Evolutionary conservation across 176 grass and related monocot species (phyloP).

Genomic region (Raddia distichophylla): DNA sequence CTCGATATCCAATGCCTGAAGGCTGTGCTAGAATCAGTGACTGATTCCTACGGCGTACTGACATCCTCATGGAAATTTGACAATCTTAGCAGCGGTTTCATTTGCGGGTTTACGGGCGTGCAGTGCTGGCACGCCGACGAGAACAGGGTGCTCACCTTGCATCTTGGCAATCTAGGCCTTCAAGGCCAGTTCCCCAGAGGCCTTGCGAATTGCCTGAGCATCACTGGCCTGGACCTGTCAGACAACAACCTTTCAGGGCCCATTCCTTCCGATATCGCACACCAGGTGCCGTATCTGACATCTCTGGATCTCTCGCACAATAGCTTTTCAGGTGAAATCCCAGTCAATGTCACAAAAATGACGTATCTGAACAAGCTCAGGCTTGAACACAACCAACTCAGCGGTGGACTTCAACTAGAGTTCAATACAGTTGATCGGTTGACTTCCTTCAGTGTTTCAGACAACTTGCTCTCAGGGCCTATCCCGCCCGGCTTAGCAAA

Average conservation of each 20-base stretch:
- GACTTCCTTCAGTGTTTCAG: slow-evolving; percentile 7
- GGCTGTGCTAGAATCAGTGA: slow-evolving; percentile 25
- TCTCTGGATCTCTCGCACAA: slow-evolving; percentile 57
- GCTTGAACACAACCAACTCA: slow-evolving; percentile 49
- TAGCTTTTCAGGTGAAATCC: slow-evolving; percentile 50
- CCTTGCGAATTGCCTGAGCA: slow-evolving; percentile 42
- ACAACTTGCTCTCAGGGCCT: slow-evolving; percentile 27
- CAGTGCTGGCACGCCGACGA: slow-evolving; percentile 52
- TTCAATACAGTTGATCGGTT: neutral
- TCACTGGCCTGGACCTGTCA: slow-evolving; percentile 38
- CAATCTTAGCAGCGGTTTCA: neutral
- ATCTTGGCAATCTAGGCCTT: slow-evolving; percentile 52
- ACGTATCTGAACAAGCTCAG: slow-evolving; percentile 31
- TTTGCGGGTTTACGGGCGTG: slow-evolving; percentile 46
- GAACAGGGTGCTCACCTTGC: slow-evolving; percentile 32
- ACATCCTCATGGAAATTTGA: slow-evolving; percentile 43
- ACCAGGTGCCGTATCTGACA: slow-evolving; percentile 6
- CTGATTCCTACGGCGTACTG: slow-evolving; percentile 30
- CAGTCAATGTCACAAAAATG: neutral
- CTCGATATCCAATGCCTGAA: slow-evolving; percentile 42
- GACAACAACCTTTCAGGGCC: slow-evolving; percentile 46
- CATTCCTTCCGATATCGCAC: slow-evolving; percentile 32
- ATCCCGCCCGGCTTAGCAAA: neutral
- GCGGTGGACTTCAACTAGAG: slow-evolving; percentile 11
- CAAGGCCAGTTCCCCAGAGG: slow-evolving; percentile 51